These are phyloP conservation scores for Salix purpurea DNA, from an alignment of 345 rosid species.

Conservation along the genomic window DNA sequence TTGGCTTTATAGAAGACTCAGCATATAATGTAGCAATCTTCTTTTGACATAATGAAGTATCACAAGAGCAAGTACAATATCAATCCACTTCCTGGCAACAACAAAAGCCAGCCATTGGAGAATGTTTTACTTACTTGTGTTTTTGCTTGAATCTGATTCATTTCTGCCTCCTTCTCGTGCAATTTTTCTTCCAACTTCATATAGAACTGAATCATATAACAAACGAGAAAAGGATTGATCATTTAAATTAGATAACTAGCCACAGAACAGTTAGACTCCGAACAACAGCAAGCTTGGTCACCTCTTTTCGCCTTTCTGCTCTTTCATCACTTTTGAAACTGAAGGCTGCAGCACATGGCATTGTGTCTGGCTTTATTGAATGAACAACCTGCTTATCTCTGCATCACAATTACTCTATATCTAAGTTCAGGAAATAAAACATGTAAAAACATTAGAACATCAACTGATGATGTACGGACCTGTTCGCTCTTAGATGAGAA, in stretches of 20 bases:
- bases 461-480: constrained; percentile 30
- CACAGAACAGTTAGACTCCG: background rate
- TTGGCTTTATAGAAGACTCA: background rate
- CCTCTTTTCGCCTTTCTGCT: constrained; percentile 86
- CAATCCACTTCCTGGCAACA: background rate
- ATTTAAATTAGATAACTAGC: background rate
- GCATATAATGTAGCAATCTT: background rate
- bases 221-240: constrained; percentile 4
- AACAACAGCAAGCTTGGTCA: constrained; percentile 20
- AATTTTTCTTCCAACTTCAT: constrained; percentile 70
- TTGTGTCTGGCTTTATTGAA: constrained; percentile 41
- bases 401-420: constrained; percentile 12
- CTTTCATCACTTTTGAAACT: constrained; percentile 61
- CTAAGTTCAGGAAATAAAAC: constrained; percentile 1
- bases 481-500: constrained; percentile 37
- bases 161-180: constrained; percentile 69
- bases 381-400: constrained; percentile 41
- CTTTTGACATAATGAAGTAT: constrained; percentile 1
- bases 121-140: constrained; percentile 48
- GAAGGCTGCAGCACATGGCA: constrained; percentile 39
- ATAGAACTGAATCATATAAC: constrained; percentile 42
- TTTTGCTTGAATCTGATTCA: constrained; percentile 56
- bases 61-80: background rate
- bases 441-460: background rate
- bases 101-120: background rate